Percentiles rank a stretch among this genome's conserved stretches.
Conservation (phyloP, 2,329 filamentous ascomycete species). For the Elsinoe ampelina region DNA sequence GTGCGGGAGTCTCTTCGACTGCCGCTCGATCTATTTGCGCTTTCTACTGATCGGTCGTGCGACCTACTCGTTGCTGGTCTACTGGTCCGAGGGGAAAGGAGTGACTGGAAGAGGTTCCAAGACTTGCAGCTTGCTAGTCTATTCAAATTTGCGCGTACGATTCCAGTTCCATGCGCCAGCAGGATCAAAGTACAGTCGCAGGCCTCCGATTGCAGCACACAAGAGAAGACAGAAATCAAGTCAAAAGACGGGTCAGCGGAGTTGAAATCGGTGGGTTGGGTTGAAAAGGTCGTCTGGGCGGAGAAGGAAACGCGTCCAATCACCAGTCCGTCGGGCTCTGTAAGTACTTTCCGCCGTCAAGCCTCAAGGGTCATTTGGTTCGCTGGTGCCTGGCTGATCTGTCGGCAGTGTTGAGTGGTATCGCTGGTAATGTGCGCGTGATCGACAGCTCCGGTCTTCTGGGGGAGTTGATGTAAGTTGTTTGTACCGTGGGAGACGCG, state of each 20-base stretch:
- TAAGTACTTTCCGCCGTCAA: not conserved
- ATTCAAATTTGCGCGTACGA: not conserved
- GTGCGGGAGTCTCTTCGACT: constrained; percentile 12
- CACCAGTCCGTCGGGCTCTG: constrained; percentile 2
- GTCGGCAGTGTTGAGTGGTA: not conserved
- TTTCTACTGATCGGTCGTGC: not conserved
- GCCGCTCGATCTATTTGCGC: not conserved
- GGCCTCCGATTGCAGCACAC: no score
- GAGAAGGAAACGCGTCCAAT: constrained; percentile 4
- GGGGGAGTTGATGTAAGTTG: not conserved
- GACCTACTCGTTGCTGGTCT: not conserved
- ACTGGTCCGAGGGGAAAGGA: not conserved
- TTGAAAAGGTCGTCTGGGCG: constrained; percentile 4
- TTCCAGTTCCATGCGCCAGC: constrained; percentile 1
- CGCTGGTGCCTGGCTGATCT: constrained; percentile 7
- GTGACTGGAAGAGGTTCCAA: not conserved
- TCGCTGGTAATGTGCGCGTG: not conserved
- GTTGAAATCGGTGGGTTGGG: constrained; percentile 4
- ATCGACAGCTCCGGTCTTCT: constrained; percentile 8
- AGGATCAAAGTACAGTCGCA: not conserved
- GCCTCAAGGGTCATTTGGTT: not conserved
- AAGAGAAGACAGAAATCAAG: not conserved
- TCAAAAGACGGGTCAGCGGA: not conserved
- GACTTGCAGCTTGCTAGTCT: not conserved
- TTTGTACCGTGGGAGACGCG: constrained; percentile 10